phyloP scores from a whole-genome alignment of 177 flowering plant genomes.

The Vitis hybrid region DNA sequence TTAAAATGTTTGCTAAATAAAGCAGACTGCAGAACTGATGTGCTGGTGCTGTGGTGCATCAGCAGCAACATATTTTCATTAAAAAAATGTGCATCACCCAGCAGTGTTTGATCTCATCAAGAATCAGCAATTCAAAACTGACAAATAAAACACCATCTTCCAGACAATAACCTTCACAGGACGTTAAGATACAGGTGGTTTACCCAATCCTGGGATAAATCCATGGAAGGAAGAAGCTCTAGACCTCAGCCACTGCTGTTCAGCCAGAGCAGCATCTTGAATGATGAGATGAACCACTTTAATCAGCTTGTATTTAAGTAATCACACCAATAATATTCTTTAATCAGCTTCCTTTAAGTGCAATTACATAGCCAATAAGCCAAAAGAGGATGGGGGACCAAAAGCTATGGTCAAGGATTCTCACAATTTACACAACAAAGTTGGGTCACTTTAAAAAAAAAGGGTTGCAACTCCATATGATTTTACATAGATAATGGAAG shows the following conservation, averaged over 20 bases:
- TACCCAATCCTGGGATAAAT: too few species aligned
- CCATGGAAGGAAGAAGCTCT: not conserved
- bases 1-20: not conserved
- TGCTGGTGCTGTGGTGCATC: not conserved
- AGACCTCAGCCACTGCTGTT: not conserved
- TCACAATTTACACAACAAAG: conserved; percentile 26
- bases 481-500: conserved; percentile 91
- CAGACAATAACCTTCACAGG: too few species aligned
- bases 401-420: conserved; percentile 16
- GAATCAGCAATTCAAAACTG: too few species aligned
- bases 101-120: too few species aligned
- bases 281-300: not conserved
- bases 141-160: too few species aligned
- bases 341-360: conserved; percentile 11
- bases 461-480: not conserved
- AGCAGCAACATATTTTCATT: too few species aligned
- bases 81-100: too few species aligned
- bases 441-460: conserved; percentile 5
- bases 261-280: too few species aligned
- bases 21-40: too few species aligned
- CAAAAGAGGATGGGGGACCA: conserved; percentile 5
- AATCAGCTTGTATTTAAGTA: conserved; percentile 8
- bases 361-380: conserved; percentile 19
- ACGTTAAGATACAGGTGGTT: too few species aligned
- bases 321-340: conserved; percentile 14